Conservation (phyloP, 202 grass and related monocot genomes). For the Schoenoplectus triqueter region DNA sequence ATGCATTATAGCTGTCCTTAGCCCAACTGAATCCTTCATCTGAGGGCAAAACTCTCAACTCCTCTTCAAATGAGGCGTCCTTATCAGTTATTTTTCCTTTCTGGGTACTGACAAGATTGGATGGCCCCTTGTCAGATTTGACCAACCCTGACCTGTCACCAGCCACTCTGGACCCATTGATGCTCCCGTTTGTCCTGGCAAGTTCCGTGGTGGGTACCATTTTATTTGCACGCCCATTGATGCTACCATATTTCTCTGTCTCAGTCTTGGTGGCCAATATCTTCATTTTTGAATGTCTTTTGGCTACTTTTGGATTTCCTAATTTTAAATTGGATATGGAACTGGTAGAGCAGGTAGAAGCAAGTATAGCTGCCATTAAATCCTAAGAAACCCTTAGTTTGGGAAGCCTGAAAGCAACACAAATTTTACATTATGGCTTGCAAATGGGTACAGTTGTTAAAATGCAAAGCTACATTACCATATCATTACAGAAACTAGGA, state of each 20-base stretch:
- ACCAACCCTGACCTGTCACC: conserved; percentile 56
- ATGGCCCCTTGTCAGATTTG: conserved; percentile 57
- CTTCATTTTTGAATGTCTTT: conserved; percentile 42
- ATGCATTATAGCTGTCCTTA: conserved; percentile 75
- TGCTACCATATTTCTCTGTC: conserved; percentile 51
- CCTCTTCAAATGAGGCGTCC: conserved; percentile 57
- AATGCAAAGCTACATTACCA: not conserved
- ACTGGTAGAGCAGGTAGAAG: conserved; percentile 63
- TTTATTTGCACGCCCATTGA: conserved; percentile 58
- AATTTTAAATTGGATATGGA: conserved; percentile 53
- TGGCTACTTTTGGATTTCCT: conserved; percentile 38
- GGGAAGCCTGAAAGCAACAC: conserved; percentile 19
- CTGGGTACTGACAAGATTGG: conserved; percentile 56
- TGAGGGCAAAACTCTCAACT: conserved; percentile 76
- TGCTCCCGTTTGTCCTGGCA: conserved; percentile 47
- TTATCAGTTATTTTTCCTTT: conserved; percentile 41
- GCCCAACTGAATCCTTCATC: conserved; percentile 97
- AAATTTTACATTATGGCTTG: conserved; percentile 14
- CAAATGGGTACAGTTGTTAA: not conserved
- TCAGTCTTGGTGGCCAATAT: conserved; percentile 47
- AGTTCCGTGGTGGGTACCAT: conserved; percentile 82
- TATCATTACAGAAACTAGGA: not conserved
- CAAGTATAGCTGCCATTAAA: conserved; percentile 55
- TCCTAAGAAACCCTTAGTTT: conserved; percentile 43
- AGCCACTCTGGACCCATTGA: conserved; percentile 54